Conservation (phyloP, 805 yeast species). For the Teunomyces kruisii region DNA sequence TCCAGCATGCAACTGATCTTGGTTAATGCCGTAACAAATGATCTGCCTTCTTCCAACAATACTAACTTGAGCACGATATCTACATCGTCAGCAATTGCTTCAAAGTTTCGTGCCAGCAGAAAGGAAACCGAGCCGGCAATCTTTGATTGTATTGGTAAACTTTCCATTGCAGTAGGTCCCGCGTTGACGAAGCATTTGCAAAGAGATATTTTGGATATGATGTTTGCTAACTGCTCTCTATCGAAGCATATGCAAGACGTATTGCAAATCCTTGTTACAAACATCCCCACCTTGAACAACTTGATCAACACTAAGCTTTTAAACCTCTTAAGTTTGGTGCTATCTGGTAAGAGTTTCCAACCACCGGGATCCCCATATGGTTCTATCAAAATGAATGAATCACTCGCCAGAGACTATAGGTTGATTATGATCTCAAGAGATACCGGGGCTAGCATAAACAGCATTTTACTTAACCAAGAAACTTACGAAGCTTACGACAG, state of each 20-base stretch:
- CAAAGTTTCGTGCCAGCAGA: constrained; percentile 55
- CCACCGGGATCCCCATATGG: constrained; percentile 86
- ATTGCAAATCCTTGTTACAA: constrained; percentile 60
- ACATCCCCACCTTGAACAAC: constrained; percentile 78
- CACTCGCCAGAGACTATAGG: constrained; percentile 76
- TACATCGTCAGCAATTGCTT: constrained; percentile 32
- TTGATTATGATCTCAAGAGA: constrained; percentile 71
- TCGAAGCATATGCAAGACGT: constrained; percentile 82
- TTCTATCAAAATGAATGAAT: constrained; percentile 54
- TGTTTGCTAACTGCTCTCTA: constrained; percentile 74
- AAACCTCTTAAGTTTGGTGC: constrained; percentile 66
- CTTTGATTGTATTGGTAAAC: constrained; percentile 82
- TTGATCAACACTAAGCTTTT: constrained; percentile 70
- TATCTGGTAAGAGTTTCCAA: constrained; percentile 77
- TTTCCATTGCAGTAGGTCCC: constrained; percentile 89
- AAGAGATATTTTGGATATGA: constrained; percentile 72
- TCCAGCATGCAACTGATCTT: constrained; percentile 40
- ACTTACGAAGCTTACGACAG: constrained; percentile 38
- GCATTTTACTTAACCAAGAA: constrained; percentile 29
- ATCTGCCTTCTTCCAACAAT: constrained; percentile 13
- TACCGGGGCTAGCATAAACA: constrained; percentile 47
- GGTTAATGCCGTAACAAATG: constrained; percentile 38
- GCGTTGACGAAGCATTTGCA: constrained; percentile 88
- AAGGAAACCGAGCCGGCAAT: constrained; percentile 82
- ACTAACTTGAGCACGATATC: constrained; percentile 23